Percentiles rank a stretch among this genome's conserved stretches.
Evolutionary conservation across 306 rosid species (phyloP).

Genomic region (Mucuna pruriens): DNA sequence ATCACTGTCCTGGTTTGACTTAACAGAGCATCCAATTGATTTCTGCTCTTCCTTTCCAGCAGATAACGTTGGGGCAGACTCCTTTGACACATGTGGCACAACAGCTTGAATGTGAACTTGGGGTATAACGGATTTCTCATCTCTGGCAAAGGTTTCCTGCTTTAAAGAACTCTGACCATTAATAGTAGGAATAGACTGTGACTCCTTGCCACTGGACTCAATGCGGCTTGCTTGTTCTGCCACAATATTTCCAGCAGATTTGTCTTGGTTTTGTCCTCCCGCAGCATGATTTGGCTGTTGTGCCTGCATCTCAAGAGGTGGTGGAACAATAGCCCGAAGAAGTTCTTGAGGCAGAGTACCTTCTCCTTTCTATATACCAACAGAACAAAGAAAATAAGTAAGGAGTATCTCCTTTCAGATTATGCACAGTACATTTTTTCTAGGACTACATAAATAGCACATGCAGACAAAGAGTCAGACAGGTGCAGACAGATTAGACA

Average conservation of each 20-base stretch:
- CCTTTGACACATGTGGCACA: conserved; percentile 59
- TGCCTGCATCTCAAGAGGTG: conserved; percentile 78
- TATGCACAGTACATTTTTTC: conserved; percentile 25
- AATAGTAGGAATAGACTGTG: conserved; percentile 51
- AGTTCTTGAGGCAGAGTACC: conserved; percentile 97
- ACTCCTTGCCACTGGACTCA: conserved; percentile 68
- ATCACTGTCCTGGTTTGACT: conserved; percentile 75
- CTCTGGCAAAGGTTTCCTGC: conserved; percentile 68
- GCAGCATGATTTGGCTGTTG: conserved; percentile 63
- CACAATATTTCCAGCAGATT: conserved; percentile 58
- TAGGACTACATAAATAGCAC: conserved; percentile 20
- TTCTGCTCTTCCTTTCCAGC: conserved; percentile 81
- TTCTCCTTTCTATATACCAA: conserved; percentile 90
- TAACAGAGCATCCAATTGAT: conserved; percentile 52
- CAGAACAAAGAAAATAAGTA: conserved; percentile 36
- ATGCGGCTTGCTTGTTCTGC: conserved; percentile 57
- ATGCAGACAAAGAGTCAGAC: conserved; percentile 1
- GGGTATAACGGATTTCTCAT: conserved; percentile 61
- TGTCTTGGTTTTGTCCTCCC: conserved; percentile 69
- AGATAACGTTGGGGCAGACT: conserved; percentile 52
- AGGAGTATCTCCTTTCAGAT: conserved; percentile 23
- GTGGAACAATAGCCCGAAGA: conserved; percentile 88
- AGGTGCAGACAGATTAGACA: not conserved
- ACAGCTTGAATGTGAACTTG: conserved; percentile 60
- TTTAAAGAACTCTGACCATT: conserved; percentile 59